Evolutionary conservation across 164 flowering plant species (phyloP), one percentile per base, ranked within the genome.

Genomic region (Protea cynaroides): DNA sequence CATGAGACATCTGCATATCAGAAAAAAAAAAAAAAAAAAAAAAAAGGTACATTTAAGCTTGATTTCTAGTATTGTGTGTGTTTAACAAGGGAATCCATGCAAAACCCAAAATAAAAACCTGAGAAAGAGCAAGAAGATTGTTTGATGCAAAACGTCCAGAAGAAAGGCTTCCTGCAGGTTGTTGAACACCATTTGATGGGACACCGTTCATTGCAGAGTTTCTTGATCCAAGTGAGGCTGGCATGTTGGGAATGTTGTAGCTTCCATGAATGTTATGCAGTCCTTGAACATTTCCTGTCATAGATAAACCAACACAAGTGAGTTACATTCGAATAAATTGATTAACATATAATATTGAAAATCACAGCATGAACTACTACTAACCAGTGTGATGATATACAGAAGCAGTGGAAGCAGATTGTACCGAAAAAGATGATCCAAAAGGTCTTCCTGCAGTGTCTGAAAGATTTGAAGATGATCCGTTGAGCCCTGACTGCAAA

Each of bases 401-500:
- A 62, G 78, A 72, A 52, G 75, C 63, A 15, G 71, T 66, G 15
- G 80, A 68, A 67, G 78, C 80, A 52, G 82, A 74, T 44, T 74
- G 78, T 43, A 67, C 59, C 69, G 80, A 77, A 59, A 80, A 77
- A 10, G 79, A 77, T 49, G 75, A 36, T 18, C 72, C 40, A 72
- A 65, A 72, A 34, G 79, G 38, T 38, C 77, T 69, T 23, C 78
- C 80, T 18, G 78, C 56, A 52, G 63, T 69, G 40, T 75, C 83
- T 9, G 73, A 75, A 71, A 75, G 68, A 74, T 75, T 80, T 55
- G 79, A 72, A 61, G 66, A 58, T 58, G 80, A 66, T 46, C 77
- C 80, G 24, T 68, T 77, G 38, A 79, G 62, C n/a, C 75, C 69
- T 24, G 80, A 75, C 83, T 80, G 79, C 72, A 71, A 62, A 53